A percentile compares a stretch with the other conserved stretches of the same genome.
Evolutionary conservation across 1,284 basidiomycete genomes (phyloP).

Genomic region (Cutaneotrichosporon dermatis): DNA sequence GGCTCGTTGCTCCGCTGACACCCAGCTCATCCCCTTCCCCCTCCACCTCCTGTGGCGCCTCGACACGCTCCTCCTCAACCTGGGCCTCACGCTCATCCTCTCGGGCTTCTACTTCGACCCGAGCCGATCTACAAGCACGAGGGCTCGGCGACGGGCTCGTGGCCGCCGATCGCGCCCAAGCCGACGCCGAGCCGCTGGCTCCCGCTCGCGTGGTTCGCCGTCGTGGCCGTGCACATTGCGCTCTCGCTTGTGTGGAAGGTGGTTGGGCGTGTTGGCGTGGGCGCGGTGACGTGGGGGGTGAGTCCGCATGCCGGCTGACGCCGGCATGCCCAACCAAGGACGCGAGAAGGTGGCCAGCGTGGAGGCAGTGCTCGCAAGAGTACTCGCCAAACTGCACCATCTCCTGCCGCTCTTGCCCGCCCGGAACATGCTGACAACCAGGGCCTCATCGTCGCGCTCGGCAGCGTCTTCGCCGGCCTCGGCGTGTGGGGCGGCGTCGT

Average conservation of each 20-base stretch:
- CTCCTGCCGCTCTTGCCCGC: background rate
- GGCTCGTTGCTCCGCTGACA: background rate
- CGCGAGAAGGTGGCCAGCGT: too few species aligned
- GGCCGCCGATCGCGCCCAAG: slow-evolving; percentile 22
- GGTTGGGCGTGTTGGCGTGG: slow-evolving; percentile 43
- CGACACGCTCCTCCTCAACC: slow-evolving; percentile 48
- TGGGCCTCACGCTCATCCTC: slow-evolving; percentile 49
- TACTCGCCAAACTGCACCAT: too few species aligned
- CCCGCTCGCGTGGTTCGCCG: slow-evolving; percentile 34
- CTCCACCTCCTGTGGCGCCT: slow-evolving; percentile 48
- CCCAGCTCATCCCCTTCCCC: slow-evolving; percentile 44
- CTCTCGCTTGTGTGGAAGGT: slow-evolving; percentile 45
- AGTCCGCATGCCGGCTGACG: slow-evolving; percentile 18
- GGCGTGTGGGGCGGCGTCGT: slow-evolving; percentile 48
- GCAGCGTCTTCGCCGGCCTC: slow-evolving; percentile 46
- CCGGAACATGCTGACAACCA: slow-evolving; percentile 14
- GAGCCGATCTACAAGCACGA: slow-evolving; percentile 40
- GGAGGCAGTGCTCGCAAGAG: too few species aligned
- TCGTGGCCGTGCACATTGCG: slow-evolving; percentile 33
- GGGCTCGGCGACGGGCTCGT: background rate
- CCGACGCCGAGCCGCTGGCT: slow-evolving; percentile 24
- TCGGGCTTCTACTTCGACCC: slow-evolving; percentile 47
- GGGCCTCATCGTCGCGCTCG: slow-evolving; percentile 47
- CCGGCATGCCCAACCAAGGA: too few species aligned
- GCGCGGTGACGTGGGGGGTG: slow-evolving; percentile 49